Evolutionary conservation across 257 asterid species (phyloP).

Genomic region (Capsicum rhomboideum): DNA sequence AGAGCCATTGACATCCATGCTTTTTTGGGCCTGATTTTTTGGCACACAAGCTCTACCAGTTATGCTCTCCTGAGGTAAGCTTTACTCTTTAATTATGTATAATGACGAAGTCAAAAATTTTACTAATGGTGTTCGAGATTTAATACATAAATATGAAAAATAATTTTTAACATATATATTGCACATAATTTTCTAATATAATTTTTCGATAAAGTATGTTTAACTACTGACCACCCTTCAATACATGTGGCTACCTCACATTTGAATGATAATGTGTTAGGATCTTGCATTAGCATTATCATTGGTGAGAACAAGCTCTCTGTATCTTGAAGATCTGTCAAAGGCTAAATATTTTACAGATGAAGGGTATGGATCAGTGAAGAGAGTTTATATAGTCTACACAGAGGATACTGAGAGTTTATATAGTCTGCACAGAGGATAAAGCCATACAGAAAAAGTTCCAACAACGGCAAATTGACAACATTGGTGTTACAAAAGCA

Average conservation of each 20-base stretch:
- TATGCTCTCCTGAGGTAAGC: slow-evolving; percentile 32
- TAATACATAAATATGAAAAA: too few species aligned
- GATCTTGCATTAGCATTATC: slow-evolving; percentile 34
- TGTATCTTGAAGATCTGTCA: slow-evolving; percentile 28
- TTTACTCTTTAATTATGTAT: neutral
- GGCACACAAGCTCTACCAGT: slow-evolving; percentile 26
- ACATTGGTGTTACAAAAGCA: slow-evolving; percentile 18
- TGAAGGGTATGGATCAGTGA: slow-evolving; percentile 41
- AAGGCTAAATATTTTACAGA: slow-evolving; percentile 21
- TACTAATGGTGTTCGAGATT: too few species aligned
- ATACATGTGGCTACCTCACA: neutral
- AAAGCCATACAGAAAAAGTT: slow-evolving; percentile 17
- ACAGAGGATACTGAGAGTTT: slow-evolving; percentile 27
- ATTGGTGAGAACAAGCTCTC: slow-evolving; percentile 36
- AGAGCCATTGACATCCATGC: slow-evolving; percentile 21
- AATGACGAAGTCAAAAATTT: neutral
- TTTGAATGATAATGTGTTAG: slow-evolving; percentile 16
- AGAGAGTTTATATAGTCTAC: slow-evolving; percentile 11
- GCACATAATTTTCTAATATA: too few species aligned
- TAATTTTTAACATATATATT: too few species aligned
- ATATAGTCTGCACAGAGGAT: slow-evolving; percentile 27
- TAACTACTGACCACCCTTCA: too few species aligned
- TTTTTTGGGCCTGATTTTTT: slow-evolving; percentile 31
- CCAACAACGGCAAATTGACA: slow-evolving; percentile 40
- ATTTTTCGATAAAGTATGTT: too few species aligned